Percentiles rank a stretch among this genome's conserved stretches.
phyloP scores from a whole-genome alignment of 2,329 filamentous ascomycete species.

The Exophiala sideris region DNA sequence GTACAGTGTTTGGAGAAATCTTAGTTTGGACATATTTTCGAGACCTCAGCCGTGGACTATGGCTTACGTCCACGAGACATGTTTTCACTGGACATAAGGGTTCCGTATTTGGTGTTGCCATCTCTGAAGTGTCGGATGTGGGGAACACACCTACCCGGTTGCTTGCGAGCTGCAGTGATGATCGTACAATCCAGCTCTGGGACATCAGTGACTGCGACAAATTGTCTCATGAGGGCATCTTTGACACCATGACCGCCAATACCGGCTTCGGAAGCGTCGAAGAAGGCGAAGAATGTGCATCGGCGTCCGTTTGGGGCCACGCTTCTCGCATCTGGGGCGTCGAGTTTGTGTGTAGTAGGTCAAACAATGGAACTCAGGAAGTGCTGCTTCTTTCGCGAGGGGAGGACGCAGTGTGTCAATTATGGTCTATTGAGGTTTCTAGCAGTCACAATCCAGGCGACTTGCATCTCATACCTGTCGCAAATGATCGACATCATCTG shows the following conservation, averaged over 20 bases:
- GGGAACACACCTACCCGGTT: constrained; percentile 51
- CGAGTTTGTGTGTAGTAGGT: constrained; percentile 54
- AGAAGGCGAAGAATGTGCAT: constrained; percentile 31
- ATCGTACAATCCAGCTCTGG: constrained; percentile 86
- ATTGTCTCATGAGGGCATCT: constrained; percentile 8
- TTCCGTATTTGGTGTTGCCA: constrained; percentile 84
- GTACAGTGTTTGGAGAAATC: constrained; percentile 93
- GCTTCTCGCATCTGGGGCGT: constrained; percentile 86
- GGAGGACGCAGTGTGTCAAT: constrained; percentile 74
- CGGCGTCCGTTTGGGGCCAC: constrained; percentile 77
- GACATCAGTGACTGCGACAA: constrained; percentile 63
- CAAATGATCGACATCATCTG: constrained; percentile 62
- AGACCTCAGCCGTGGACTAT: constrained; percentile 19
- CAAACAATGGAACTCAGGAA: constrained; percentile 24
- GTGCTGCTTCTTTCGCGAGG: constrained; percentile 71
- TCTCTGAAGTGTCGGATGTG: constrained; percentile 58
- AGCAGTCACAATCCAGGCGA: constrained; percentile 4
- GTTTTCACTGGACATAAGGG: constrained; percentile 74
- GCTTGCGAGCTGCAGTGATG: constrained; percentile 92
- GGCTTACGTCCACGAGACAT: constrained; percentile 47
- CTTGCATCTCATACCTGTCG: constrained; percentile 39
- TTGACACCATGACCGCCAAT: constrained; percentile 40
- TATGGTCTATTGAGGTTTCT: constrained; percentile 61
- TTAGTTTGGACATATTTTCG: constrained; percentile 74
- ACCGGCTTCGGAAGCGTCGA: constrained; percentile 60